A percentile compares a stretch with the other conserved stretches of the same genome.
Evolutionary conservation across 1,284 basidiomycete species (phyloP).

Genomic region (Kwoniella shivajii): DNA sequence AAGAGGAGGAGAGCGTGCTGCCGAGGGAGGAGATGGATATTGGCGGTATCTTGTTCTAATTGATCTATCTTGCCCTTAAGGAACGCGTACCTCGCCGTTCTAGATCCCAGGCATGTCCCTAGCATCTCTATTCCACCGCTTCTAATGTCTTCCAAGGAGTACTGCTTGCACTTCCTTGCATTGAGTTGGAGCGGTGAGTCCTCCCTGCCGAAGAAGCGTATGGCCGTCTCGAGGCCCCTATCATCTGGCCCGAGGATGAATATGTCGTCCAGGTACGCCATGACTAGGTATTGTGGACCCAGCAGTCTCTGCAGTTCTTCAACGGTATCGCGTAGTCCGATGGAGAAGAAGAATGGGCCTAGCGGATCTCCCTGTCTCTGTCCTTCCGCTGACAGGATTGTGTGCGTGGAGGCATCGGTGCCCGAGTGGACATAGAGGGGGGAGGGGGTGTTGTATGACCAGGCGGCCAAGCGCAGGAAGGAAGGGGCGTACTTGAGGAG

Average conservation of each 20-base stretch:
- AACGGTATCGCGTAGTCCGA: slow-evolving; percentile 19
- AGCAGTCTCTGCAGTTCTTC: slow-evolving; percentile 12
- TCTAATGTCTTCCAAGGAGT: slow-evolving; percentile 5
- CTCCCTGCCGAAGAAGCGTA: background rate
- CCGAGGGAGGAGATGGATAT: slow-evolving; percentile 14
- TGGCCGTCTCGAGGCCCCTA: background rate
- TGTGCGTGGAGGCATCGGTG: background rate
- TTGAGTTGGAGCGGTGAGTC: slow-evolving; percentile 4
- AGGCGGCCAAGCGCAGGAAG: slow-evolving; percentile 14
- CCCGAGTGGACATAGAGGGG: slow-evolving; percentile 1
- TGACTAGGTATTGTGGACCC: slow-evolving; percentile 11
- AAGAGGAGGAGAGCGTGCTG: slow-evolving; percentile 29
- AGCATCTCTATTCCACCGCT: slow-evolving; percentile 2
- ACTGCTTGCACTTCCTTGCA: slow-evolving; percentile 7
- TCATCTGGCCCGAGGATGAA: background rate
- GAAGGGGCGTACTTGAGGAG: slow-evolving; percentile 8
- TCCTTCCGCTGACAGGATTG: background rate
- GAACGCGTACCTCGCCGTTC: too few species aligned
- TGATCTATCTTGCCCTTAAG: too few species aligned
- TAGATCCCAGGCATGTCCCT: too few species aligned
- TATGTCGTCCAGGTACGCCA: slow-evolving; percentile 31
- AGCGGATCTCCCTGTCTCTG: slow-evolving; percentile 30
- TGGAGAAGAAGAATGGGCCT: slow-evolving; percentile 26
- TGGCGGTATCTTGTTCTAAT: background rate
- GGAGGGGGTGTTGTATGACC: slow-evolving; percentile 18